Base-by-base conservation (phyloP, 2,329 filamentous ascomycete species). In the Podosphaera xanthii region DNA sequence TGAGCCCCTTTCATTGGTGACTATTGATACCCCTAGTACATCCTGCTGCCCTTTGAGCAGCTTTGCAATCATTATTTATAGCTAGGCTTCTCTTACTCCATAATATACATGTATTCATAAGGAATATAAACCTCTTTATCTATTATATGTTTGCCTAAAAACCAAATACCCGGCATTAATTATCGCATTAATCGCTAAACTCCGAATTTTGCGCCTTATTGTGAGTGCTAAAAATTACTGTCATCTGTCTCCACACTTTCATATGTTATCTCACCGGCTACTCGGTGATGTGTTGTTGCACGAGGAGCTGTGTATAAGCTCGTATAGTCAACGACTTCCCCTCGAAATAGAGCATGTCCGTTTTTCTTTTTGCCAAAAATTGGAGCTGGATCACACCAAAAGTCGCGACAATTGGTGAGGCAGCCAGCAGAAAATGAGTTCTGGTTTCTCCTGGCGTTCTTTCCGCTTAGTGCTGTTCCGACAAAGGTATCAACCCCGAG, bases 401-500 rank as follows among this genome's bases (percentile, higher is more conserved):
- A 98, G 71, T 98, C 94, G 64, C 81, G 84, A 72, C 92, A 98
- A 69, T 98, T 98, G 61, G 83, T 79, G n/a, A 94, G 65, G 46
- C 88, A 76, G 6, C 92, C 92, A 38, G 82, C 77, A 60, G 83
- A 91, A 70, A 91, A 98, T 0, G 90, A 90, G 69, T 97, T 98
- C 59, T 63, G 63, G 12, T 76, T 75, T 63, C 77, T 72, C 64
- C 74, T 76, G 33, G 72, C 71, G 2, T 75, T 75, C 4, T 84
- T 82, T 0, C 86, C 87, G 58, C 86, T 82, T 49, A 88, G 78
- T 0, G 92, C 89, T 1, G 90, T 96, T 64, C 91, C 87, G 63
- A 97, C 82, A 67, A 98, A 97, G 0, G 89, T 88, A 66, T 98
- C 92, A 5, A 98, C 79, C 0, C 92, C 92, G 0, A 98, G 77